Evolutionary conservation across 73 alveolate genomes (phyloP).

Genomic region (Diophrys appendiculata): DNA sequence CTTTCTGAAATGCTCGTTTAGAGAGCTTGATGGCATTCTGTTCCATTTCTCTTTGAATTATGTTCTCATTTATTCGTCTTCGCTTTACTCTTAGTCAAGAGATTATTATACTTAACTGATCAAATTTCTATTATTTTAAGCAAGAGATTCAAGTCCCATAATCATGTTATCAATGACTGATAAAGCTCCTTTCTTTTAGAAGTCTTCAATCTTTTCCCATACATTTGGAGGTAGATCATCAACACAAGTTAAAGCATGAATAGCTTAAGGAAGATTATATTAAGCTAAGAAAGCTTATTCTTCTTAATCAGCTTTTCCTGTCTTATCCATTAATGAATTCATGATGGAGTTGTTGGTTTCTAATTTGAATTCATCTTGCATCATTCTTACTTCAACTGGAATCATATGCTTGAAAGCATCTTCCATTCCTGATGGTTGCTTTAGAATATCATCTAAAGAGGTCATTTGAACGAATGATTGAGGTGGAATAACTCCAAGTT

Average conservation of each 20-base stretch:
- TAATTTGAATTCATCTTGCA: slow-evolving; percentile 44
- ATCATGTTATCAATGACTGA: slow-evolving; percentile 25
- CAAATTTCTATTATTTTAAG: slow-evolving; percentile 7
- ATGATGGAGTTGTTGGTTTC: neutral
- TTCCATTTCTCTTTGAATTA: slow-evolving; percentile 34
- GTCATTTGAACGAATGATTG: slow-evolving; percentile 51
- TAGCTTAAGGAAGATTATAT: slow-evolving; percentile 34
- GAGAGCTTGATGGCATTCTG: slow-evolving; percentile 37
- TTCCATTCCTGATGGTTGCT: slow-evolving; percentile 17
- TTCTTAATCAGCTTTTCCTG: slow-evolving; percentile 19
- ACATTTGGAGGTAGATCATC: slow-evolving; percentile 36
- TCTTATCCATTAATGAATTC: neutral
- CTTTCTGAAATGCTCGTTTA: slow-evolving; percentile 39
- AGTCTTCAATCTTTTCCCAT: slow-evolving; percentile 52
- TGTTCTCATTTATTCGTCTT: slow-evolving; percentile 16
- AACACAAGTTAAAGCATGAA: slow-evolving; percentile 39
- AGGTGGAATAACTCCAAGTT: slow-evolving; percentile 11
- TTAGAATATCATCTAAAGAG: slow-evolving; percentile 12
- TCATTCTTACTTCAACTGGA: slow-evolving; percentile 51
- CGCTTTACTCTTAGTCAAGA: slow-evolving; percentile 34
- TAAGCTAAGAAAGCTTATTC: slow-evolving; percentile 9
- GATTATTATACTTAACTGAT: neutral
- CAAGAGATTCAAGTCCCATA: slow-evolving; percentile 23
- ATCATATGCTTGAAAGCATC: slow-evolving; percentile 49
- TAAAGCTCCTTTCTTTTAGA: slow-evolving; percentile 38